Evolutionary conservation across 2,329 filamentous ascomycete genomes (phyloP), one percentile per base, ranked within the genome.

Genomic region (Paradendryphiella salina): DNA sequence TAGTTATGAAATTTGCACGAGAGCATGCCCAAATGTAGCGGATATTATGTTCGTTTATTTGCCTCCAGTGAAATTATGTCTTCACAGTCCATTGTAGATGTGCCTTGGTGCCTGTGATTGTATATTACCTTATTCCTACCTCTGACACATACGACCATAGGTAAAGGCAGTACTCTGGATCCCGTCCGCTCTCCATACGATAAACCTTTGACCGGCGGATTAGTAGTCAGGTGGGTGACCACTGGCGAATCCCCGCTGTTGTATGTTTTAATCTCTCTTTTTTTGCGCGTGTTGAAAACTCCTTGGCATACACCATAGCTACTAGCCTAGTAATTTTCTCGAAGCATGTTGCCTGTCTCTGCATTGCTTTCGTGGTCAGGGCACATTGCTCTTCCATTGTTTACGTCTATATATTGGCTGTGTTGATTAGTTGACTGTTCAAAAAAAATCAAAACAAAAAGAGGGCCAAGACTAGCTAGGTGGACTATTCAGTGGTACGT

Each of bases 121-220:
- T 14, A 5, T 23, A 14, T 21, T 1, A 7, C n/a, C 5, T 17
- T 5, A 2, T 29, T 26, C 10, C 3, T 3, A 9, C 5, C 13
- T 18, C 38, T 34, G 18, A n/a, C 13, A 52, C 52, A 55, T 55
- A 56, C 45, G 53, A 50, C 50, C 50, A 56, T 8, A 55, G 52
- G 52, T 28, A 47, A 45, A 37, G 35, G 5, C 13, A 33, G 13
- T 17, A 43, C 41, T 41, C 39, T 35, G 48, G 43, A 44, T 52
- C 48, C 49, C 52, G 52, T 52, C 20, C 29, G 44, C 31, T 55
- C 44, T 45, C 43, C 49, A n/a, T 23, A 52, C 17, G 40, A 40
- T 52, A 52, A 55, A 39, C 35, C 39, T 40, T 48, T 45, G 15
- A 55, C 52, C 41, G 41, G 47, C 41, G 29, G 29, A 33, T 5